Conservation (phyloP, 2,329 filamentous ascomycete species). For the Fusarium vanettenii region DNA sequence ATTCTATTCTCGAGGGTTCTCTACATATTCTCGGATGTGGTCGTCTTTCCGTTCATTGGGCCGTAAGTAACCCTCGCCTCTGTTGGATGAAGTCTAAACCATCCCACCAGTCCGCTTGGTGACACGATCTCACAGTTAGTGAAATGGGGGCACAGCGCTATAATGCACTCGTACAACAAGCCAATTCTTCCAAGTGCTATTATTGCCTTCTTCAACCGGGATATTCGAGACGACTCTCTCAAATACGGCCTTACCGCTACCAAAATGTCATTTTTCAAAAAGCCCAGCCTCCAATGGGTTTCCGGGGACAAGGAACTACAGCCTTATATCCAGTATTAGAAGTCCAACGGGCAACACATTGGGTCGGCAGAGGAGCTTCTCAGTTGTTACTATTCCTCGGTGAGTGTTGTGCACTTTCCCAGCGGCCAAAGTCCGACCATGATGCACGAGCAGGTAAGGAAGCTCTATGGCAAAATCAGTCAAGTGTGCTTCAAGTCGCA, state of each 20-base stretch:
- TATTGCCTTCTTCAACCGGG: background rate
- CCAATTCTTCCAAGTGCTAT: background rate
- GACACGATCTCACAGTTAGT: background rate
- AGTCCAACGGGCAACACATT: accelerated
- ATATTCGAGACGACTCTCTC: accelerated
- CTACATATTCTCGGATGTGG: background rate
- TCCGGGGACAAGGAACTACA: background rate
- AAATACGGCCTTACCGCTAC: accelerated
- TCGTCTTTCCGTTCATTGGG: background rate
- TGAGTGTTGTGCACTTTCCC: background rate
- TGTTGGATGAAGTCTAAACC: background rate
- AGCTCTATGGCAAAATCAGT: accelerated
- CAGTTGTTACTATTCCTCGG: background rate
- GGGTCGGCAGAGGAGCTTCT: background rate
- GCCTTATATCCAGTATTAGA: background rate
- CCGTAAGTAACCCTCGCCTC: too few species aligned
- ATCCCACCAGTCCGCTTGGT: background rate
- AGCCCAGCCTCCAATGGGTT: accelerated
- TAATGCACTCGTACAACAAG: background rate
- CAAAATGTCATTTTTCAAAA: accelerated
- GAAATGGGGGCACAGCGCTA: background rate
- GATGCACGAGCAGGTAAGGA: background rate
- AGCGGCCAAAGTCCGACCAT: background rate
- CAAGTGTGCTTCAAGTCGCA: accelerated
- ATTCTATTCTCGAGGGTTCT: background rate